Conservation (phyloP, 2,329 filamentous ascomycete species). For the Ascochyta lentis region DNA sequence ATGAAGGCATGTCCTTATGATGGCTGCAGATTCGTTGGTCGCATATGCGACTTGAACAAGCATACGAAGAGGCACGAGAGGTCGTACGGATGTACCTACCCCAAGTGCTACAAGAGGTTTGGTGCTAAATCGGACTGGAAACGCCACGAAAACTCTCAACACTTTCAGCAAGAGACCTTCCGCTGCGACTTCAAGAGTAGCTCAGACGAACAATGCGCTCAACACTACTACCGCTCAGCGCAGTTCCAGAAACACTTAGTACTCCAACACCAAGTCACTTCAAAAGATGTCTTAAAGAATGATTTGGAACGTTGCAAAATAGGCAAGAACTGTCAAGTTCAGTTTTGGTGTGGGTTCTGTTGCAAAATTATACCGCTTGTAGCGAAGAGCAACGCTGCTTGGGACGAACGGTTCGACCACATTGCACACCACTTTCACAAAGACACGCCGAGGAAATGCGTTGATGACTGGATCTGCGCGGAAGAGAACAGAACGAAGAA, state of each 20-base stretch:
- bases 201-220: slow-evolving; percentile 56
- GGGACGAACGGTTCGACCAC: slow-evolving; percentile 71
- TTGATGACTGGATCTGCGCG: slow-evolving; percentile 63
- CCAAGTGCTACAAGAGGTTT: slow-evolving; percentile 72
- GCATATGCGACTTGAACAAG: slow-evolving; percentile 62
- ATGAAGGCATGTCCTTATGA: slow-evolving; percentile 26
- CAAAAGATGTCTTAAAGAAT: slow-evolving; percentile 35
- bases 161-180: slow-evolving; percentile 75
- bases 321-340: slow-evolving; percentile 67
- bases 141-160: slow-evolving; percentile 82
- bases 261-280: slow-evolving; percentile 54
- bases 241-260: slow-evolving; percentile 68
- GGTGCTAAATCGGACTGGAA: slow-evolving; percentile 98
- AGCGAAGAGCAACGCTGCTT: slow-evolving; percentile 60
- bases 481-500: slow-evolving; percentile 48
- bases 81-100: slow-evolving; percentile 82
- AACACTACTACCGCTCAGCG: slow-evolving; percentile 64
- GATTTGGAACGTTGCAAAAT: slow-evolving; percentile 64
- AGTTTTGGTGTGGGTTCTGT: slow-evolving; percentile 93
- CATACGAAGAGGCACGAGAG: slow-evolving; percentile 81
- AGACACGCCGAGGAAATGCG: slow-evolving; percentile 53
- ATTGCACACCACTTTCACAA: slow-evolving; percentile 76
- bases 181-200: slow-evolving; percentile 60
- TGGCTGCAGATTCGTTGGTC: not conserved
- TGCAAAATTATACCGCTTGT: slow-evolving; percentile 60